Evolutionary conservation across 148 eudicot species (phyloP), one percentile per base, ranked within the genome.

Genomic region (Amaranthus cruentus): DNA sequence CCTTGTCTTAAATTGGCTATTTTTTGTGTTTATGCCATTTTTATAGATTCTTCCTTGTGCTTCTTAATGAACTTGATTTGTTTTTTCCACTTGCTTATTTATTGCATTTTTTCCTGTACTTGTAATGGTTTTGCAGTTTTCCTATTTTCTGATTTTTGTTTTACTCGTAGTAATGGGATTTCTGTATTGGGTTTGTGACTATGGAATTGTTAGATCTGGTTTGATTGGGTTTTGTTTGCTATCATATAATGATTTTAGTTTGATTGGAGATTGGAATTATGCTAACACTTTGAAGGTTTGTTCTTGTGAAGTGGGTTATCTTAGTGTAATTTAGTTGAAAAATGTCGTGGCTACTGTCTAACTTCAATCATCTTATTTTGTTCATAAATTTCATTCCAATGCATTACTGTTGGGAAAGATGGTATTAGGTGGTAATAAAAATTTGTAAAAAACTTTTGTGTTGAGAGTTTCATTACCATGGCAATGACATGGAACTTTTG

Each of bases 201-300:
- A 28, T 61, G 55, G 58, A 55, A 52, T 61, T 54, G 66, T 6
- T 68, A 73, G 73, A 77, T 77, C 79, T 79, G 77, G 6, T 46
- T 42, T 66, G 51, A 65, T 59, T 56, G 54, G 14, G 75, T 43
- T 77, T 28, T 57, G 47, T 49, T 43, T 9, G 62, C 28, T 4
- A 14, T 49, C 28, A n/a, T 47, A 47, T 68, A 7, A 15, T 28
- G 54, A 38, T 47, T 69, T 13, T 21, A 62, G 62, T 46, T 61
- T 67, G 55, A 28, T 47, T 49, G 67, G 55, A 38, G 66, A 68
- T 75, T 55, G 50, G 62, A 55, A 18, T 57, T 66, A 55, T 74
- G 48, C 14, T 50, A 13, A 7, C 46, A 71, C 60, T 11, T 6
- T 12, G 48, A 56, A 64, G 6, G 6, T 5, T 2, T 56, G 60